Evolutionary conservation across 1,284 basidiomycete genomes (phyloP), one percentile per base, ranked within the genome.

Genomic region (Salmacisia buchloeana): DNA sequence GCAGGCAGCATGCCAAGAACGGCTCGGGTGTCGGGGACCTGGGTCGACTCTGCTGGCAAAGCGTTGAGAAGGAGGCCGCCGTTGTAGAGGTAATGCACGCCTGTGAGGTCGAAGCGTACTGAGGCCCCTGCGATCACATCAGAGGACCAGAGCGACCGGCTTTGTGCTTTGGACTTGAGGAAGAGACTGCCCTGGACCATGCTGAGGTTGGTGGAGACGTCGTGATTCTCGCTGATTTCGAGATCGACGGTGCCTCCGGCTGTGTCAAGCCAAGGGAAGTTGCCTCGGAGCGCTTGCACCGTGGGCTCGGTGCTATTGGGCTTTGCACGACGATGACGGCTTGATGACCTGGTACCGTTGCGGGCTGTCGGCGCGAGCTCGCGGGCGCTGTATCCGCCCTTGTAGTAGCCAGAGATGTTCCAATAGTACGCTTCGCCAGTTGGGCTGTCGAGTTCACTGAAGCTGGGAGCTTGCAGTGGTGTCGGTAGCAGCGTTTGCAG

Each of bases 151-250:
- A 54, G 13, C 3, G 29, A 54, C 15, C 29, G 25, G 27, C 27
- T 29, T n/a, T 54, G 49, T 4, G 49, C 49, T 54, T 33, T 27
- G 21, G 29, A 33, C n/a, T 54, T 54, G 29, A 54, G 49, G 27
- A 33, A 13, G 49, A 54, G 29, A 29, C 15, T 31, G 25, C 49
- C 49, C 27, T 54, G 49, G 27, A 54, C 27, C 3, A n/a, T 13
- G 6, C 29, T 54, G 1, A 54, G 27, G 21, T 54, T 54, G 4
- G 25, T 27, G 4, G 49, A 54, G 27, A 54, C 15, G 12, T 27
- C 21, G 31, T 54, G 49, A 15, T 54, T n/a, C 15, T 54, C 49
- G 49, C 49, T 54, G 49, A 54, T 54, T 31, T 54, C 49, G 49
- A 54, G 15, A 18, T 54, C 49, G 27, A 54, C 9, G 2, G 49